Base-by-base conservation (phyloP, 2,329 filamentous ascomycete species). In the Phialophora verrucosa region DNA sequence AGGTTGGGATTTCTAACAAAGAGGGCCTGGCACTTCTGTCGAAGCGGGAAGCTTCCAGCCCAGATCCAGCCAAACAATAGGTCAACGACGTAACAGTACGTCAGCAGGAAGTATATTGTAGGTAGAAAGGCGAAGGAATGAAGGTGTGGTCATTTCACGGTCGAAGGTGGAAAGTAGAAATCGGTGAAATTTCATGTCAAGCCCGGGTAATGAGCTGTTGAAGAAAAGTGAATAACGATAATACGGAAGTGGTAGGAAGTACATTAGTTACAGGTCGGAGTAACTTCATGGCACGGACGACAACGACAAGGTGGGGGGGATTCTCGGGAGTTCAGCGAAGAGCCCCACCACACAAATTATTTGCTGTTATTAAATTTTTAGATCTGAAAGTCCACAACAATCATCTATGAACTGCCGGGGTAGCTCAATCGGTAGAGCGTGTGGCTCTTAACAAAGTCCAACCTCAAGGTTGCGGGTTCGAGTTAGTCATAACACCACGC, bases 341-440 rank as follows among this genome's bases (percentile, higher is more conserved):
- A 42, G 14, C 35, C 35, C 35, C 35, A 42, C 35, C 14, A 35
- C 32, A 35, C 10, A 32, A 32, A 2, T 0, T 10, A 32, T 32
- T 32, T 32, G 31, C 8, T 2, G 10, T 32, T 2, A 32, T 32
- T 11, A 2, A 25, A 25, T 25, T 25, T 25, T 1, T 2, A 25
- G 23, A 2, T 25, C 1, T 25, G 23, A 25, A 25, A 25, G 2
- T 25, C 1, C 23, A 25, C 38, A 44, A 44, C 38, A 44, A 44
- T 44, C 6, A 44, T 20, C 20, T 51, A 23, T 27, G 49, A 51
- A 6, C 14, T 51, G 49, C 49, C 49, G 49, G 49, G 49, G 49
- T 51, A 44, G 38, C 38, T 44, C 38, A 44, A 82, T 82, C 79
- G 80, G 76, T 79, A 82, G 77, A 79, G 77, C 78, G 77, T 82